Evolutionary conservation across 352 stramenopile genomes (phyloP), one percentile per base, ranked within the genome.

Genomic region (Blastocystis sp.): DNA sequence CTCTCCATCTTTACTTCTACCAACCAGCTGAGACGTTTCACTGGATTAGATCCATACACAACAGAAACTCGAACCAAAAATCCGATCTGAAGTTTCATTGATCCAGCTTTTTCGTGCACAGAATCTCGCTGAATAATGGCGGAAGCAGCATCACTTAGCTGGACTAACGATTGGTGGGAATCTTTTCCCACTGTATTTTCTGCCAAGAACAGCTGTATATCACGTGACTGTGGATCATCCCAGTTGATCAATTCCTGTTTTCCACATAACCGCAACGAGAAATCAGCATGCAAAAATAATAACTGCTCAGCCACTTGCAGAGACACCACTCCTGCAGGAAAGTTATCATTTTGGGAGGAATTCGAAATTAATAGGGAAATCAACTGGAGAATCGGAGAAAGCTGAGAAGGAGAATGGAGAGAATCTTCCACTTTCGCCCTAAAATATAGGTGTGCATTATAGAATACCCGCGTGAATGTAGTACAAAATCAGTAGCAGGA

Each of bases 351-450:
- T n/a, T n/a, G 50, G 1, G 45, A 24, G 26, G 47, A 41, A 9
- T 66, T 62, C 24, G 50, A 66, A 18, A 81, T 34, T 18, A 59
- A 41, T 5, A 11, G 11, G 45, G 54, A 66, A 64, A 54, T 2
- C 34, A 59, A 30, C n/a, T 81, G 50, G 50, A 59, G 50, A 59
- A 59, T 59, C 50, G 50, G 50, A n/a, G 50, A 81, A 81, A 81
- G 54, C 54, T n/a, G 45, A 39, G 70, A 4, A n/a, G 70, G 37
- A 43, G 47, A 47, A 11, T 64, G 70, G 45, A 64, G 54, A 41
- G 70, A 81, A 39, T n/a, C 50, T n/a, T 13, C 20, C 50, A n/a
- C 20, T n/a, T 13, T n/a, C 50, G 13, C 50, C 50, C 50, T 59
- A 59, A n/a, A 59, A 59, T 2, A 59, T n/a, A 59, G 20, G 13